Evolutionary conservation across 768 basidiomycete species (phyloP).

Genomic region (Calvatia gigantea): DNA sequence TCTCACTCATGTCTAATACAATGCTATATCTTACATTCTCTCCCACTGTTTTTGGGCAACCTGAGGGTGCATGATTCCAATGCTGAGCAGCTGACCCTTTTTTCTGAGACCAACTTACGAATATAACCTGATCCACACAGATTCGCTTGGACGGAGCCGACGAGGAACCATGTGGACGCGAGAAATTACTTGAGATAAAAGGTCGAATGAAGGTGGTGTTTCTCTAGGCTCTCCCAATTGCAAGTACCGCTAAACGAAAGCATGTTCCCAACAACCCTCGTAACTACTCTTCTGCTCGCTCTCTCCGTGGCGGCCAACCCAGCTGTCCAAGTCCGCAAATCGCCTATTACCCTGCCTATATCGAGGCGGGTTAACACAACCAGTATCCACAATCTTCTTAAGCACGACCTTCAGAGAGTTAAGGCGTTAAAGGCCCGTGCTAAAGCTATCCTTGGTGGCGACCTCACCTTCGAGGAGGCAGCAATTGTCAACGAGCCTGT

Average conservation of each 20-base stretch:
- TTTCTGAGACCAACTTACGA: background rate
- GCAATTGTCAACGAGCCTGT: slow-evolving; percentile 41
- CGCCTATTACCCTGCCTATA: slow-evolving; percentile 45
- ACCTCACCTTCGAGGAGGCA: slow-evolving; percentile 22
- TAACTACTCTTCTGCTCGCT: slow-evolving; percentile 43
- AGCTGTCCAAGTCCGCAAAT: slow-evolving; percentile 32
- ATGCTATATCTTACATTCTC: background rate
- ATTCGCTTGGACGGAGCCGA: background rate
- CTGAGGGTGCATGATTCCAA: background rate
- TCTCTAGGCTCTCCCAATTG: slow-evolving; percentile 17
- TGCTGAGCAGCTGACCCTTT: background rate
- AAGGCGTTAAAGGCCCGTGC: slow-evolving; percentile 32
- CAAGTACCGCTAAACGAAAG: slow-evolving; percentile 14
- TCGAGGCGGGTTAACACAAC: slow-evolving; percentile 52
- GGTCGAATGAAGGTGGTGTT: background rate
- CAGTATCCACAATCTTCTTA: slow-evolving; percentile 44
- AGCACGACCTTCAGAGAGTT: slow-evolving; percentile 50
- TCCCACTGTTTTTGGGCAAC: background rate
- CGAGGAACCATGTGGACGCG: background rate
- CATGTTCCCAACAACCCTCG: slow-evolving; percentile 40
- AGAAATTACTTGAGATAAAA: slow-evolving; percentile 1
- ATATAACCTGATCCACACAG: background rate
- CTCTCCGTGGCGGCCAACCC: slow-evolving; percentile 44
- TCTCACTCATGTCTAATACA: background rate
- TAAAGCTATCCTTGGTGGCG: slow-evolving; percentile 28